These are phyloP conservation scores for Trichoderma simmonsii DNA, from an alignment of 2,329 filamentous ascomycete genomes.

Conservation along the genomic window DNA sequence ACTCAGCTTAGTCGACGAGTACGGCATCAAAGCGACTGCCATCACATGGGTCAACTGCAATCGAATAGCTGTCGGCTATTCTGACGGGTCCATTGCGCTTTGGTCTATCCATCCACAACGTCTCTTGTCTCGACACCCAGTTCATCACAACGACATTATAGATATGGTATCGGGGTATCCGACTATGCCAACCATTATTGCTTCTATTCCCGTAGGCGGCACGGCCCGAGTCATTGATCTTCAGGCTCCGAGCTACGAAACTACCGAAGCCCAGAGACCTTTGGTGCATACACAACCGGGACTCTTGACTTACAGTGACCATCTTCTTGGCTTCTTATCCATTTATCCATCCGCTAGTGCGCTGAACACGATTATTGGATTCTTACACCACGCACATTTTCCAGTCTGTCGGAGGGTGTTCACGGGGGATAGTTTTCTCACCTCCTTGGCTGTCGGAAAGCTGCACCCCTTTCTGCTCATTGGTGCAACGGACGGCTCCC, in stretches of 20 bases:
- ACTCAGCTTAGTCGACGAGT: slow-evolving; percentile 46
- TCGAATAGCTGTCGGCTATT: slow-evolving; percentile 53
- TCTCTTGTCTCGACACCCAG: slow-evolving; percentile 49
- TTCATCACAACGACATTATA: slow-evolving; percentile 53
- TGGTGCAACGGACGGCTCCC: slow-evolving; percentile 52
- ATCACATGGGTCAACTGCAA: slow-evolving; percentile 56
- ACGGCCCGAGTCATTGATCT: slow-evolving; percentile 53
- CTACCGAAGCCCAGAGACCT: slow-evolving; percentile 51
- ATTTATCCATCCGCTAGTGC: slow-evolving; percentile 52
- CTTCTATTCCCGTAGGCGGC: slow-evolving; percentile 54
- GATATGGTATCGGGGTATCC: slow-evolving; percentile 56
- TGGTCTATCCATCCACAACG: slow-evolving; percentile 53
- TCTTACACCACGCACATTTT: slow-evolving; percentile 52
- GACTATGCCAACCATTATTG: slow-evolving; percentile 53
- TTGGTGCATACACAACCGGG: slow-evolving; percentile 52
- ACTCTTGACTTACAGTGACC: slow-evolving; percentile 53
- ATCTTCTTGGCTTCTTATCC: slow-evolving; percentile 53
- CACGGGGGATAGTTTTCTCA: slow-evolving; percentile 48
- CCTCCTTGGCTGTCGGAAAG: slow-evolving; percentile 47
- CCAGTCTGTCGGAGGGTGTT: slow-evolving; percentile 52
- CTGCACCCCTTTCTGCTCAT: slow-evolving; percentile 53
- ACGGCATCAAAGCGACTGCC: slow-evolving; percentile 47
- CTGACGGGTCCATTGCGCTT: slow-evolving; percentile 53
- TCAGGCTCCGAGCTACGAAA: slow-evolving; percentile 49
- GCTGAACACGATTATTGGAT: slow-evolving; percentile 51